Base-by-base conservation (phyloP, 148 eudicot species). In the Persicaria tinctoria region DNA sequence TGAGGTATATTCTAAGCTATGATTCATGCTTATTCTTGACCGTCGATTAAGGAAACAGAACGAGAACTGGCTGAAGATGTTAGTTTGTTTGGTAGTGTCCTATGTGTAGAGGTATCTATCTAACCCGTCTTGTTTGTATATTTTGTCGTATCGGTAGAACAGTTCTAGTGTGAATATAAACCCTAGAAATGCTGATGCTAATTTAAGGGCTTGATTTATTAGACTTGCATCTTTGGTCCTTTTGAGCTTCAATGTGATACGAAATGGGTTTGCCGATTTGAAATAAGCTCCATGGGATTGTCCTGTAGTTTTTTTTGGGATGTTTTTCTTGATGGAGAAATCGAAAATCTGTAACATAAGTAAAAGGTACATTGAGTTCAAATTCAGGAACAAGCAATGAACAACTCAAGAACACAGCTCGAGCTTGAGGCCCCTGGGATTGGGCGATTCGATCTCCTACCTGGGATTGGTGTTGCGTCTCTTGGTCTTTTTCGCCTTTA, bases 201-300 rank as follows among this genome's bases (percentile, higher is more conserved):
- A 66, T 66, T 66, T 1, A 44, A 12, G 47, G 48, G 44, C 70
- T 66, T 66, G 70, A 44, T 13, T 13, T 41, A 46, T 66, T 18
- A 13, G 12, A 41, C 47, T 66, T 66, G 70, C 16, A 13, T 27
- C 44, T 27, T 62, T 62, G 68, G 14, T 8, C 10, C 27, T 8
- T 62, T 18, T 56, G 27, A 56, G 62, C 27, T 6, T 18, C 10
- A 4, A 23, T 81, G 2, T 69, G 48, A 45, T 77, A 76, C 0
- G 46, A 78, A 59, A 8, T 85, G 51, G 41, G 41, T 32, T 41
- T 79, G 4, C 32, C 74, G 51, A 53, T 82, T 32, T 27, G 41
- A 32, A 32, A 32, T 32, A 32, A 32, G 41, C 41, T 32, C 41
- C 41, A 1, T 32, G 41, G 41, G 41, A 32, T 32, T 32, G 41